Evolutionary conservation across 257 asterid species (phyloP).

Genomic region (Solanum chiquidenum): DNA sequence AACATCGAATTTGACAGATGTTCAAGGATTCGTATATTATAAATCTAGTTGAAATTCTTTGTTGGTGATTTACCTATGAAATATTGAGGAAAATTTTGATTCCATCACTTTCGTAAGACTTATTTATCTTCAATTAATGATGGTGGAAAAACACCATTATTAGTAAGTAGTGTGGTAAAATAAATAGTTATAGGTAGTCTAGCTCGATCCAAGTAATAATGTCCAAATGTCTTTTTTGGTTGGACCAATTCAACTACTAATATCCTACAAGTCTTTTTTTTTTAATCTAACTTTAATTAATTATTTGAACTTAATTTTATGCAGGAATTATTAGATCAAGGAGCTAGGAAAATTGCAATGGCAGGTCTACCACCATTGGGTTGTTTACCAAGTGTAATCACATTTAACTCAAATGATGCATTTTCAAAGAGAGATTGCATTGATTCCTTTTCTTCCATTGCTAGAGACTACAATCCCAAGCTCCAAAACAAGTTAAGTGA

Average conservation of each 20-base stretch:
- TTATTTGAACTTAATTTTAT: neutral
- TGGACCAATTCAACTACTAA: neutral
- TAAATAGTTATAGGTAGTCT: neutral
- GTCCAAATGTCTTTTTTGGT: neutral
- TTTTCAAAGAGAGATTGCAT: conserved; percentile 29
- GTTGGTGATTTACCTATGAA: neutral
- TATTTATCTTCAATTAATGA: too few species aligned
- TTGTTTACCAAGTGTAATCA: conserved; percentile 57
- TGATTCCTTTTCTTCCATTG: conserved; percentile 14
- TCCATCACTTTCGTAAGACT: too few species aligned
- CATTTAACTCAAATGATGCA: conserved; percentile 16
- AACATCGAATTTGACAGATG: neutral
- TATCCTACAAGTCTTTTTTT: too few species aligned
- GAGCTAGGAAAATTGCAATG: conserved; percentile 57
- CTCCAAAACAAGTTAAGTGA: conserved; percentile 24
- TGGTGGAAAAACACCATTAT: too few species aligned
- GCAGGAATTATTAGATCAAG: conserved; percentile 44
- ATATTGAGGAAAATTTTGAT: neutral
- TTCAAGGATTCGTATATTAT: neutral
- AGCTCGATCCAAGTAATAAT: neutral
- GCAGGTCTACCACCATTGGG: conserved; percentile 72
- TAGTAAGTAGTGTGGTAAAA: too few species aligned
- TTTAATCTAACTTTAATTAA: neutral
- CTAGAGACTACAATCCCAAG: conserved; percentile 33
- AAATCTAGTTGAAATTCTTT: too few species aligned